Base-by-base conservation (phyloP, 169 alveolate species). In the Fabrea salina region DNA sequence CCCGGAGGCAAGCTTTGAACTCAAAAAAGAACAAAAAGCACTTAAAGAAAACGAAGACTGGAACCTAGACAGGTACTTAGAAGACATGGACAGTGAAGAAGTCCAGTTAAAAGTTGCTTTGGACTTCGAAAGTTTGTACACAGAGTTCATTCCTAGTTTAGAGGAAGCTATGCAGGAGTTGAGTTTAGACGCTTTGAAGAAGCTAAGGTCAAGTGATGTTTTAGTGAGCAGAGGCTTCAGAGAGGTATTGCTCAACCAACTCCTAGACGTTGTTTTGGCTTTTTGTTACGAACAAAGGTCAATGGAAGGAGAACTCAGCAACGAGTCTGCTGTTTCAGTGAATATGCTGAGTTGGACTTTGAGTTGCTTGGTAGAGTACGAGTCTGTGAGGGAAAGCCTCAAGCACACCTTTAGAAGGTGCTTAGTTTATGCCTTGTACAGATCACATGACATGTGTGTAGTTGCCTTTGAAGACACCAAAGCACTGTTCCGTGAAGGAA, bases 51-150 rank as follows among this genome's bases (percentile, higher is more conserved):
- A 7, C 25, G 25, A 54, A 8, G 25, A 54, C 30, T 54, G 66
- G 66, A 19, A n/a, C 30, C 33, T 54, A n/a, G 66, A 54, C 66
- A 7, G 66, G 22, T 54, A 54, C 25, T 54, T 54, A n/a, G 66
- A 54, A 54, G 66, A 54, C 30, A 19, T 54, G 13, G 66, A 54
- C 66, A 11, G 13, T 8, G 33, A 54, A 19, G 25, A n/a, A n/a
- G n/a, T n/a, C n/a, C 25, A 7, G 33, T 11, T 22, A 7, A 8
- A 54, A 54, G 8, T 54, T 54, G 39, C 8, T 11, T 22, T n/a
- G n/a, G n/a, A n/a, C n/a, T n/a, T n/a, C 11, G 25, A 54, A 54
- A 6, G 8, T 11, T 22, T 54, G 22, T 54, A 11, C 25, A 54
- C 13, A 54, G 66, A n/a, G 39, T 54, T 11, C 6, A 11, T 54